A percentile compares a stretch with the other conserved stretches of the same genome.
Conservation (phyloP, 2,329 filamentous ascomycete species). For the Beauveria asiatica region DNA sequence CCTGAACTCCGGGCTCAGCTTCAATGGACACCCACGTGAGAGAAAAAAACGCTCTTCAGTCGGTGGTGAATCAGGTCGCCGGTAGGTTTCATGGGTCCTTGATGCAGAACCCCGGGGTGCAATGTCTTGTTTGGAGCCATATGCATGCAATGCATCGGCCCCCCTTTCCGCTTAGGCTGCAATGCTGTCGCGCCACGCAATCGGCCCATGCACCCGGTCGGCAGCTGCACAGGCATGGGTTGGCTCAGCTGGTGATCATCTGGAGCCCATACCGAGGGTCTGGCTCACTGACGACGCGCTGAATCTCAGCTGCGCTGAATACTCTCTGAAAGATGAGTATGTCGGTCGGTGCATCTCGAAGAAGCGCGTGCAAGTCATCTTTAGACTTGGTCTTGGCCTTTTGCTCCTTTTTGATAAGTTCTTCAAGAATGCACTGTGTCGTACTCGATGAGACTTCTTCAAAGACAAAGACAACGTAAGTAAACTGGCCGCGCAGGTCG, state of each 20-base stretch:
- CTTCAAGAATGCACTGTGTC: slow-evolving; percentile 42
- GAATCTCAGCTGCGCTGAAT: slow-evolving; percentile 42
- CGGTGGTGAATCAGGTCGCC: neutral
- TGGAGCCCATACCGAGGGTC: slow-evolving; percentile 47
- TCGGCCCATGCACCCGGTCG: neutral
- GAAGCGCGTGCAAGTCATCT: slow-evolving; percentile 14
- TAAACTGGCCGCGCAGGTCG: slow-evolving; percentile 53
- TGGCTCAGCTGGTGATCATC: slow-evolving; percentile 37
- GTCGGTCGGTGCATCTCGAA: slow-evolving; percentile 31
- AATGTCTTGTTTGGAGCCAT: neutral
- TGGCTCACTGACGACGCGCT: slow-evolving; percentile 39
- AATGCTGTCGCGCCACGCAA: neutral
- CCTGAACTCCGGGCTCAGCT: neutral
- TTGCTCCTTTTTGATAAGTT: slow-evolving; percentile 44
- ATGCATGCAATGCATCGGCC: slow-evolving; percentile 4
- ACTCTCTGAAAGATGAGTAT: slow-evolving; percentile 45
- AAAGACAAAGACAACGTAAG: slow-evolving; percentile 56
- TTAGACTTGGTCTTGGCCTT: slow-evolving; percentile 25
- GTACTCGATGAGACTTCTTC: slow-evolving; percentile 49
- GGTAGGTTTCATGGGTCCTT: neutral
- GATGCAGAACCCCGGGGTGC: neutral
- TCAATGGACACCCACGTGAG: neutral
- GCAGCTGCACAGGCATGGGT: neutral
- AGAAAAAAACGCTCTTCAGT: neutral
- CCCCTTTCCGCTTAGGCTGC: neutral